Percentiles rank a stretch among this genome's conserved stretches.
Evolutionary conservation across 345 rosid genomes (phyloP).

Genomic region (Populus davidiana): DNA sequence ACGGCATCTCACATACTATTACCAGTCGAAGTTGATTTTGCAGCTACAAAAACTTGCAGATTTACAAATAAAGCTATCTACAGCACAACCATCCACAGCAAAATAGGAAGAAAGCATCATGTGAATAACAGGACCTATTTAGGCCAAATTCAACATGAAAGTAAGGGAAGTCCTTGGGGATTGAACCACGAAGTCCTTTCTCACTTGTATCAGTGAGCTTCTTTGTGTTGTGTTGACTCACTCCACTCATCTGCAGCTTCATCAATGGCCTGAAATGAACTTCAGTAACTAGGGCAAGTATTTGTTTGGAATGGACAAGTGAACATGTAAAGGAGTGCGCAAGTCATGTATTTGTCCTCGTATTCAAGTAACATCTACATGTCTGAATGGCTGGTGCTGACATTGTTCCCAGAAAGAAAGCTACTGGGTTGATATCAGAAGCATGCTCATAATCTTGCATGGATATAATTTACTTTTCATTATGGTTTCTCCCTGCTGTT

Average conservation of each 20-base stretch:
- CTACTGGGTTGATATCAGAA: neutral
- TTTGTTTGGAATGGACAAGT: neutral
- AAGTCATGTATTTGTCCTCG: neutral
- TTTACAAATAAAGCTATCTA: neutral
- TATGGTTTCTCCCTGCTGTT: neutral
- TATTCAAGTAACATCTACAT: neutral
- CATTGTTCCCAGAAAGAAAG: neutral
- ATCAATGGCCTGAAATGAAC: conserved; percentile 64
- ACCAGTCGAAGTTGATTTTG: neutral
- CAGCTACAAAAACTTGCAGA: neutral
- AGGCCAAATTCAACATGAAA: conserved; percentile 92
- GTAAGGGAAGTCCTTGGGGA: conserved; percentile 89
- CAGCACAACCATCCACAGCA: neutral
- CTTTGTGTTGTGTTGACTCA: conserved; percentile 93
- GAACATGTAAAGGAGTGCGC: neutral
- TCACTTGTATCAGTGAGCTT: conserved; percentile 83
- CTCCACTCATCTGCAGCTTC: conserved; percentile 99
- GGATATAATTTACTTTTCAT: neutral
- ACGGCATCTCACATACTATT: too few relatives aligned
- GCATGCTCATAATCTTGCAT: neutral
- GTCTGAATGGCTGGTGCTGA: neutral
- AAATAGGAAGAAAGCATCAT: neutral
- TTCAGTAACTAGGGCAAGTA: neutral
- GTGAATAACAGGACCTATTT: conserved; percentile 20
- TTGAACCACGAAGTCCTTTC: conserved; percentile 79